Evolutionary conservation across 331 rosid species (phyloP).

Genomic region (Phaseolus coccineus): DNA sequence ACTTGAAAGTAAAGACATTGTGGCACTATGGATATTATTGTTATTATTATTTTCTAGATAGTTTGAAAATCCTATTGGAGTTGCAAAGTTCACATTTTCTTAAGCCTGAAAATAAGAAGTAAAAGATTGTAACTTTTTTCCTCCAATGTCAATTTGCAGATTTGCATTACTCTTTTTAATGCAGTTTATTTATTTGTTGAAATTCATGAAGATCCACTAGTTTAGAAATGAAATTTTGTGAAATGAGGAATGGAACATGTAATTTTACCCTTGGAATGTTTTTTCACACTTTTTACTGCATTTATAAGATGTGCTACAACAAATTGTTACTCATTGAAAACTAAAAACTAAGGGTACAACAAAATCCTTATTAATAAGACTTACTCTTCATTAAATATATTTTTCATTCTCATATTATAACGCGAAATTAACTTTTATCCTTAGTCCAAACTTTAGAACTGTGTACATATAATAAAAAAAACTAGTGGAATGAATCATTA

Average conservation of each 20-base stretch:
- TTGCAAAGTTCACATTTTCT: no score
- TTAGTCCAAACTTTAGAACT: no score
- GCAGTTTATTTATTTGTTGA: neutral
- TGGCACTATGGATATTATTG: slow-evolving; percentile 2
- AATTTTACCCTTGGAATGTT: no score
- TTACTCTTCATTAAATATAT: neutral
- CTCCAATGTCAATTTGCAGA: no score
- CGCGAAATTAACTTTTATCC: no score
- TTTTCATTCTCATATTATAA: no score
- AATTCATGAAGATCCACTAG: neutral
- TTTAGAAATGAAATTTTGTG: neutral
- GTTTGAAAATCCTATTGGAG: neutral
- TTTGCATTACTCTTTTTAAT: neutral
- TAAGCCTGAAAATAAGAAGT: no score
- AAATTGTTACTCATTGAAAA: neutral
- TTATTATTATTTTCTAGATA: neutral
- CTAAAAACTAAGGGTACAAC: neutral
- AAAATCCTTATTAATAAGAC: neutral
- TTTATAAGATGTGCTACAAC: no score
- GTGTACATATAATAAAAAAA: no score
- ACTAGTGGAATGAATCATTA: no score
- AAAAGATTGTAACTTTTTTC: no score
- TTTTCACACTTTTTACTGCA: neutral
- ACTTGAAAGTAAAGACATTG: neutral
- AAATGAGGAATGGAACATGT: neutral